Evolutionary conservation across 202 grass and related monocot species (phyloP), one percentile per base, ranked within the genome.

Genomic region (Carex sylvatica): DNA sequence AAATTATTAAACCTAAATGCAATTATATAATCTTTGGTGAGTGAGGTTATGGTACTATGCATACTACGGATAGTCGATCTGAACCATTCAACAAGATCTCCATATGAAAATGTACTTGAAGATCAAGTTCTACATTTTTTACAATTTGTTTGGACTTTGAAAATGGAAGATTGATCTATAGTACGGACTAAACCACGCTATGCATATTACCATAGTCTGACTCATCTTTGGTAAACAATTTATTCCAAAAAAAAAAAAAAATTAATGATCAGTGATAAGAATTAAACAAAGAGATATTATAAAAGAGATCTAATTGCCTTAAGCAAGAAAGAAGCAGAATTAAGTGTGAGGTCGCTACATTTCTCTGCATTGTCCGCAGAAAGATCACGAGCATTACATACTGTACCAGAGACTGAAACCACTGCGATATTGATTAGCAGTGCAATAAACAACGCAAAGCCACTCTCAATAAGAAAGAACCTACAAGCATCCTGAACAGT

Each of bases 391-490:
- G 92, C 47, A 9, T 54, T 42, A 61, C 95, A 98, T n/a, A 95
- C 88, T 9, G 87, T 84, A 15, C 95, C 95, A 49, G 46, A 13
- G 46, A 49, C 46, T 49, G 46, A 49, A 3, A 49, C 46, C 46
- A 49, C 46, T 13, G 95, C 86, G 2, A 98, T 90, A 84, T 98
- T 98, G 65, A 98, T 91, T 18, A 98, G 86, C 76, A 98, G 40
- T 4, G 95, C 92, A 22, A 98, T 80, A n/a, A 98, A 91, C 44
- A 98, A 70, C 6, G 95, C 95, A 6, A 98, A 90, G 15, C 87
- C 86, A n/a, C 92, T 95, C 88, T 98, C 95, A 1, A 87, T 74
- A 10, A 98, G 88, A 83, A 98, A 98, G 80, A 89, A 98, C 58
- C 89, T 86, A 66, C 92, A 93, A 5, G 91, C 95, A 51, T 93